Base-by-base conservation (phyloP, 2,329 filamentous ascomycete species). In the Trichoderma asperellum region DNA sequence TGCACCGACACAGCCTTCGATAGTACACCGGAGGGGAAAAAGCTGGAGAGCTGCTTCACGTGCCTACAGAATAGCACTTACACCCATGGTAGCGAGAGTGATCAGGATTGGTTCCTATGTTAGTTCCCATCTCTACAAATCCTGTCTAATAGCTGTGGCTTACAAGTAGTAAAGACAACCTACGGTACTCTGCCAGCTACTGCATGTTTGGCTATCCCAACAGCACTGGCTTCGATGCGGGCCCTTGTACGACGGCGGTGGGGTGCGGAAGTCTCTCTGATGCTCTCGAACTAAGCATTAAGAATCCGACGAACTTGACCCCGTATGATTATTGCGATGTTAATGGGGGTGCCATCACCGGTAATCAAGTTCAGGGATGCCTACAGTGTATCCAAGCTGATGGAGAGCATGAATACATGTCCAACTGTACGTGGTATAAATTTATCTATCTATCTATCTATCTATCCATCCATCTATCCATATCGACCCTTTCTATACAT, bases 21-120 rank as follows among this genome's bases (percentile, higher is more conserved):
- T 29, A 78, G 74, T 16, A 75, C 79, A 2, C 34, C 77, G 0
- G 62, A 74, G 2, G 86, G 85, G 1, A 78, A 78, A 63, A 85
- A 83, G 73, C 85, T 85, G 74, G 77, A 83, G 73, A 77, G 76
- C 16, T 88, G 86, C 73, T 79, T 88, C 75, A 81, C 76, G 47
- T 88, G 86, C 73, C 77, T 88, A 34, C 83, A 88, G 73, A 81
- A 81, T 34, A 88, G 86, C 76, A 80, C 79, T 11, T 86, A 82
- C 70, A 74, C 78, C 2, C 78, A 83, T 43, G 84, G 81, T 1
- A 68, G 70, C 7, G 85, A 88, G 76, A 87, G 77, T 67, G 86
- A 88, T 71, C 84, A 86, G 70, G 79, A 80, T 59, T 87, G 85
- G 86, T 88, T 87, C 71, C 73, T 88, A 55, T 87, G 86, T 87